These are phyloP conservation scores for Isatis lusitanica DNA, from an alignment of 441 rosid species.

Conservation along the genomic window DNA sequence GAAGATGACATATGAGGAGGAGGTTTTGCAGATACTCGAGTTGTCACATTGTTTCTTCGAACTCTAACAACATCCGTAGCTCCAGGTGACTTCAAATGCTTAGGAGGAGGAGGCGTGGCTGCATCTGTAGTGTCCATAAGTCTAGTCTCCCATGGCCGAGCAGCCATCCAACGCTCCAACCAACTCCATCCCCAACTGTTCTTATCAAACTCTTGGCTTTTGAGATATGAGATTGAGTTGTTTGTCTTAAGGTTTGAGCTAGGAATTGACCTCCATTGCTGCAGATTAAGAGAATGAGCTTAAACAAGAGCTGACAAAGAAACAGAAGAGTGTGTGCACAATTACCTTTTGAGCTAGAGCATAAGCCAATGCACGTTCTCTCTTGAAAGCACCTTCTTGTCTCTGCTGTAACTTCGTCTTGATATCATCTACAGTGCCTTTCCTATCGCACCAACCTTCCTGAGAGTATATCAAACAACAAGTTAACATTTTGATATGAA, in stretches of 20 bases:
- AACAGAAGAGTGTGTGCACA: background rate
- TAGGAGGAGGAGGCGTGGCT: constrained; percentile 43
- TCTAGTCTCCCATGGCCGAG: constrained; percentile 90
- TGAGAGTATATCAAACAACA: constrained; percentile 25
- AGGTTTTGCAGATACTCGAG: constrained; percentile 80
- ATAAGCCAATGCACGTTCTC: constrained; percentile 90
- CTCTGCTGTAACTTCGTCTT: constrained; percentile 74
- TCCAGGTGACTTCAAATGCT: constrained; percentile 54
- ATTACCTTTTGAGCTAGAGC: constrained; percentile 84
- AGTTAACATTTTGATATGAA: background rate
- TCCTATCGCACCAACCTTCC: constrained; percentile 95
- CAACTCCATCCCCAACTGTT: constrained; percentile 97
- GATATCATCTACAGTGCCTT: constrained; percentile 75
- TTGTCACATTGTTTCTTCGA: constrained; percentile 71
- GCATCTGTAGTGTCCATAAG: constrained; percentile 59
- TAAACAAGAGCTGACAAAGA: background rate
- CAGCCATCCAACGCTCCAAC: constrained; percentile 98
- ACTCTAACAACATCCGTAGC: constrained; percentile 54
- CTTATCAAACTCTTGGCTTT: constrained; percentile 68
- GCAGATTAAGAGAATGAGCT: constrained; percentile 3
- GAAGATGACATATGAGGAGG: constrained; percentile 50
- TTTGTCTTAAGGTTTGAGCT: constrained; percentile 39
- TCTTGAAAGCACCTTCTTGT: constrained; percentile 87
- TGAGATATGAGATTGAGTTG: constrained; percentile 39
- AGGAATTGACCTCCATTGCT: constrained; percentile 78